phyloP scores from a whole-genome alignment of 345 rosid species.

The Abelmoschus esculentus region DNA sequence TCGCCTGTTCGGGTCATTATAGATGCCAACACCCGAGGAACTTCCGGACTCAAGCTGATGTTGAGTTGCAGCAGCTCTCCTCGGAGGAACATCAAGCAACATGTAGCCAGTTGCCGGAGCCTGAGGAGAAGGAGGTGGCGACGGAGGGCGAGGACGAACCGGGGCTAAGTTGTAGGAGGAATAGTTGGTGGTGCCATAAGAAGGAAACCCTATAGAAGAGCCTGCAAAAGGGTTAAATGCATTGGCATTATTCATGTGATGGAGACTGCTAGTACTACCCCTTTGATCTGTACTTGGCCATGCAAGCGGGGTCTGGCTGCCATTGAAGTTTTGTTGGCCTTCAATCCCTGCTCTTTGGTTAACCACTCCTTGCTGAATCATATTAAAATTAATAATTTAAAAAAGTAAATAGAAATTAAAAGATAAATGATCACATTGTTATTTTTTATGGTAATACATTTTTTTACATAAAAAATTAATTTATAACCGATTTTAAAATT shows the following conservation, averaged over 20 bases:
- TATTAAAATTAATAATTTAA: background rate
- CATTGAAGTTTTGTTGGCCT: background rate
- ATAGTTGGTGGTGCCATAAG: background rate
- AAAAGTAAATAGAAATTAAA: background rate
- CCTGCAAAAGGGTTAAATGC: background rate
- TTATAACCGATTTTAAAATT: too few species aligned
- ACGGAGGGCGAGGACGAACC: background rate
- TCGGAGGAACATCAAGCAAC: background rate
- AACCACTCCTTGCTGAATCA: background rate
- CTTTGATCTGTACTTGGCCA: background rate
- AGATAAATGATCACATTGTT: background rate
- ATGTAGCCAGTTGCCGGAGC: background rate
- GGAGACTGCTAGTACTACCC: background rate
- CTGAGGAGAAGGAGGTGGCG: background rate
- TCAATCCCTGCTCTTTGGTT: background rate
- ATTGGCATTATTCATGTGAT: background rate
- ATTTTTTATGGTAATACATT: too few species aligned
- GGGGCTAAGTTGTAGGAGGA: background rate
- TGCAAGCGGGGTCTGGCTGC: background rate
- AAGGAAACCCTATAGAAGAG: background rate
- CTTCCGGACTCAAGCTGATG: background rate
- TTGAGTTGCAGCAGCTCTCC: background rate
- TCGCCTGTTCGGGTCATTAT: conserved; percentile 7
- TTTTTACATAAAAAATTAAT: too few species aligned
- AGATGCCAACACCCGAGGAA: background rate